phyloP scores from a whole-genome alignment of 768 basidiomycete genomes.

The Macrolepiota fuliginosa region DNA sequence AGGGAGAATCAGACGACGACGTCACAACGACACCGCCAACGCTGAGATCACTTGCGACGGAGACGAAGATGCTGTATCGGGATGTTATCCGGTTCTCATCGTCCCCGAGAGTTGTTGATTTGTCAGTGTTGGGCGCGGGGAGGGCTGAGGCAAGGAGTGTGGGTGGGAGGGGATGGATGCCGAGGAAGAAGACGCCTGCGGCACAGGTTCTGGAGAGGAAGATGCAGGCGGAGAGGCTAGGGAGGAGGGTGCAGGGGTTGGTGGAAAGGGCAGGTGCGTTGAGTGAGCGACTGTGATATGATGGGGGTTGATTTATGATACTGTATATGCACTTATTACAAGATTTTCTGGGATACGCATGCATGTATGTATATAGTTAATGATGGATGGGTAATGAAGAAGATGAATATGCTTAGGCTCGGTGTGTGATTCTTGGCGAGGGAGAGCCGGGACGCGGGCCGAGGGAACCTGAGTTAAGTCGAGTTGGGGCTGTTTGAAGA shows the following conservation, averaged over 20 bases:
- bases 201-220: conserved; percentile 79
- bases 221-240: conserved; percentile 71
- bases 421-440: background rate
- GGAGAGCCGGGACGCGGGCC: background rate
- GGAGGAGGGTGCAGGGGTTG: conserved; percentile 66
- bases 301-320: background rate
- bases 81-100: conserved; percentile 87
- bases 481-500: conserved; percentile 1
- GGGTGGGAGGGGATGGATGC: conserved; percentile 67
- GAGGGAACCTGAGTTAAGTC: conserved; percentile 3
- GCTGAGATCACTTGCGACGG: conserved; percentile 68
- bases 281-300: conserved; percentile 6
- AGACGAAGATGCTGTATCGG: conserved; percentile 85
- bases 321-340: background rate
- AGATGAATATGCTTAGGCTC: background rate
- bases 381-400: background rate
- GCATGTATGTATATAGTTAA: background rate
- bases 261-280: conserved; percentile 61
- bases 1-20: conserved; percentile 45
- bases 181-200: conserved; percentile 76
- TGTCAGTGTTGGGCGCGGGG: conserved; percentile 58
- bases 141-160: conserved; percentile 40
- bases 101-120: conserved; percentile 81
- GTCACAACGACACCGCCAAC: conserved; percentile 37
- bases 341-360: background rate